A percentile compares a stretch with the other conserved stretches of the same genome.
These are phyloP conservation scores for Didymella keratinophila DNA, from an alignment of 2,329 filamentous ascomycete genomes.

Conservation along the genomic window DNA sequence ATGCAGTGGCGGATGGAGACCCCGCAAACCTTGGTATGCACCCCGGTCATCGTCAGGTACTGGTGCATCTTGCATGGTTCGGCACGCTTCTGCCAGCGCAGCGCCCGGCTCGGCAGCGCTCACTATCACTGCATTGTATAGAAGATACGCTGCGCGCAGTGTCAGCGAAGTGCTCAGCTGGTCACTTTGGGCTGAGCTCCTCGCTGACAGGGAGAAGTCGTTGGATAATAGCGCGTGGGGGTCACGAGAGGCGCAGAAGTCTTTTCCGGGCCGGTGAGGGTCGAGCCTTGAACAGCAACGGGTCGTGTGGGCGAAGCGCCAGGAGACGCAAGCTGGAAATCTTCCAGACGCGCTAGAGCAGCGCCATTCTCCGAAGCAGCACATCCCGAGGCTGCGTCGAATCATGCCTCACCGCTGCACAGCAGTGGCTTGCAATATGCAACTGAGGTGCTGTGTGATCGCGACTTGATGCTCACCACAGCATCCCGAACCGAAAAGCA, in stretches of 20 bases:
- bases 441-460: not conserved
- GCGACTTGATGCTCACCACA: not conserved
- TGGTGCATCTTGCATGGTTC: slow-evolving; percentile 32
- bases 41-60: slow-evolving; percentile 43
- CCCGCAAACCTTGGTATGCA: slow-evolving; percentile 40
- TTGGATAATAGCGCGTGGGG: slow-evolving; percentile 52
- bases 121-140: slow-evolving; percentile 3
- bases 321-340: slow-evolving; percentile 15
- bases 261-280: slow-evolving; percentile 20
- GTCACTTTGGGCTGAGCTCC: slow-evolving; percentile 1
- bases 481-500: not conserved
- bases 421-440: not conserved
- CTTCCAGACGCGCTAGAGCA: slow-evolving; percentile 21
- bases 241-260: slow-evolving; percentile 30
- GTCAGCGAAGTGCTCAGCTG: slow-evolving; percentile 4
- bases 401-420: slow-evolving; percentile 8
- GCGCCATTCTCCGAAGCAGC: slow-evolving; percentile 15
- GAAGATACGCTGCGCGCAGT: slow-evolving; percentile 7
- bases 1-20: slow-evolving; percentile 35
- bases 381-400: slow-evolving; percentile 8
- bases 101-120: slow-evolving; percentile 27
- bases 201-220: slow-evolving; percentile 21
- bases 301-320: slow-evolving; percentile 17
- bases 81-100: slow-evolving; percentile 23
- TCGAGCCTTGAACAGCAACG: slow-evolving; percentile 22